Evolutionary conservation across 441 rosid species (phyloP), one percentile per base, ranked within the genome.

Genomic region (Corymbia citriodora): DNA sequence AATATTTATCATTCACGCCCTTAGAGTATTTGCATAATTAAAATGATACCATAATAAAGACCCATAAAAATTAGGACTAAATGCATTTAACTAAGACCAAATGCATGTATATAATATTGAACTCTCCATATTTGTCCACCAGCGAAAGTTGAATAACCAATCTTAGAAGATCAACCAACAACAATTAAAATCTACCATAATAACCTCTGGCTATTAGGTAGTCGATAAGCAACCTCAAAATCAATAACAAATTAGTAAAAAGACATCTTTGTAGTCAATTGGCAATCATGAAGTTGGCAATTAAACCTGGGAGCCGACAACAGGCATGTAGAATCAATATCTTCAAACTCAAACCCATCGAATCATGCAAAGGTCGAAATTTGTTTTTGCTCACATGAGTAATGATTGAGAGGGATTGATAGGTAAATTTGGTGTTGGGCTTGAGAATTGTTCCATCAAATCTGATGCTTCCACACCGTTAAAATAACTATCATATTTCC

Each of bases 381-480:
- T n/a, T 29, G 18, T n/a, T n/a, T 29, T 7, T n/a, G 72, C 72
- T 65, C 5, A 1, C 72, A n/a, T 3, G 3, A 65, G 72, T 15
- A 65, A 65, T 65, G 36, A 65, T 2, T 1, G 10, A n/a, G 36
- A 0, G 31, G 0, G 17, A 65, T 65, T 18, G 4, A 65, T 17
- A 18, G 31, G 11, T n/a, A 18, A 65, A 65, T 14, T 65, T 13
- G 13, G 36, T 14, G 72, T n/a, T 7, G 36, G 36, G 72, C 72
- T 65, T 17, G 1, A 65, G 72, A n/a, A 65, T n/a, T n/a, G 10
- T 65, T 65, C 72, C 72, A 65, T 65, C 17, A 9, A 65, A 65
- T 65, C 15, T 0, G 36, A 65, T 4, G 2, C 70, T 29, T 16
- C 18, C 4, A 5, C 8, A 6, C 0, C 0, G 14, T 50, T 10